phyloP scores from a whole-genome alignment of 108 stramenopile genomes.

The Stephanodiscus minutulus region DNA sequence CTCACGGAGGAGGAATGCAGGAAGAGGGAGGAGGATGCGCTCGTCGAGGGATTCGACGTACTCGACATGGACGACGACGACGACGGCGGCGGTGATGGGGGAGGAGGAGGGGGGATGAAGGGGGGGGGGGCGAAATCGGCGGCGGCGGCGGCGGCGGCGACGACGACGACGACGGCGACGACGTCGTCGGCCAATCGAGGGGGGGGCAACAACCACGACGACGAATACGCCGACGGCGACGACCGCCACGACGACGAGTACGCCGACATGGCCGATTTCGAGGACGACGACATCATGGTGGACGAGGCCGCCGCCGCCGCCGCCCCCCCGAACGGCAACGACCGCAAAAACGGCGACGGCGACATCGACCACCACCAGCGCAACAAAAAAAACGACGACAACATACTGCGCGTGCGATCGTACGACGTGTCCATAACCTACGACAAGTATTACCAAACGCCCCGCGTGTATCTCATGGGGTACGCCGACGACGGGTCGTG shows the following conservation, averaged over 20 bases:
- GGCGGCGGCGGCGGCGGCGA: neutral
- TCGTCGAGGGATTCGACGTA: constrained; percentile 88
- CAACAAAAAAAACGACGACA: constrained; percentile 34
- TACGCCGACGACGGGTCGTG: constrained; percentile 73
- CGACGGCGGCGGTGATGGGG: constrained; percentile 6
- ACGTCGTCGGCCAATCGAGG: constrained; percentile 5
- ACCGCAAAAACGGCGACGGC: constrained; percentile 7
- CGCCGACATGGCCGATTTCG: constrained; percentile 90
- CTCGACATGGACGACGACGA: constrained; percentile 76
- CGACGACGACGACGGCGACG: constrained; percentile 5
- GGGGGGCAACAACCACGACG: neutral
- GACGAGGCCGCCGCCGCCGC: constrained; percentile 71
- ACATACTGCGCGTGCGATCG: constrained; percentile 84
- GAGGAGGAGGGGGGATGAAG: neutral
- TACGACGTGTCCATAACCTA: constrained; percentile 98
- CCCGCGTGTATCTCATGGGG: constrained; percentile 96
- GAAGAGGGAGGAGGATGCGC: constrained; percentile 41
- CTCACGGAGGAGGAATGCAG: constrained; percentile 38
- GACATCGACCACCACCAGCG: neutral
- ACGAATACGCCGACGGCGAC: constrained; percentile 42
- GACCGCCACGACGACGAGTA: constrained; percentile 85
- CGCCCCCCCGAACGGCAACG: neutral
- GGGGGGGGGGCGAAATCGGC: neutral
- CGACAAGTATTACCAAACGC: constrained; percentile 99
- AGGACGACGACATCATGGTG: constrained; percentile 76